Evolutionary conservation across 768 basidiomycete species (phyloP), one percentile per base, ranked within the genome.

Genomic region (Trametes cubensis): DNA sequence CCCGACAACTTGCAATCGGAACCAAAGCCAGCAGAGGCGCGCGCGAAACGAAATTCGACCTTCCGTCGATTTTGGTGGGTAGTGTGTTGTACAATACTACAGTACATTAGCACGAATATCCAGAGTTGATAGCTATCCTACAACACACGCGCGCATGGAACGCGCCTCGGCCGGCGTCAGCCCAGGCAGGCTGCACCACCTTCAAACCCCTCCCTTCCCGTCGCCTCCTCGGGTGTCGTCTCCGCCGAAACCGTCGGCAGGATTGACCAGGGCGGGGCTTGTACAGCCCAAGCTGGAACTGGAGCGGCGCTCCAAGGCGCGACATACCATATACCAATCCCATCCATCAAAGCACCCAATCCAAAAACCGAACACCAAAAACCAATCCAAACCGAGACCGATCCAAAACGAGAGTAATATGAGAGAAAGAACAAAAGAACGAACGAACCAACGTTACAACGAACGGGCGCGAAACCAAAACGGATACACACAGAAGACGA

Each of bases 101-200:
- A 49, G 17, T 49, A 49, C 48, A 49, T 49, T 49, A 49, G 48
- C 48, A 49, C 25, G 48, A 25, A 34, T 34, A 34, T 34, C 34
- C 15, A 21, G 25, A 26, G 13, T 17, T 28, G 25, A 34, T 34
- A 34, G 34, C 34, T 49, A 49, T 49, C 48, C 48, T 49, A 49
- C 48, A 49, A 49, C 48, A 49, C 26, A 11, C 8, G 11, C 23
- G 26, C 48, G 3, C 48, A 17, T 26, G 48, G n/a, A n/a, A n/a
- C n/a, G n/a, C n/a, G n/a, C n/a, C 3, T 14, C 21, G 25, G 18
- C 23, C 48, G 25, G 6, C 26, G n/a, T n/a, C n/a, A n/a, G n/a
- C n/a, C n/a, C n/a, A n/a, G n/a, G n/a, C n/a, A n/a, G n/a, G n/a
- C n/a, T n/a, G n/a, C n/a, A n/a, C n/a, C n/a, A n/a, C n/a, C n/a